Evolutionary conservation across 768 basidiomycete genomes (phyloP).

Genomic region (Boletus vermiculosoides): DNA sequence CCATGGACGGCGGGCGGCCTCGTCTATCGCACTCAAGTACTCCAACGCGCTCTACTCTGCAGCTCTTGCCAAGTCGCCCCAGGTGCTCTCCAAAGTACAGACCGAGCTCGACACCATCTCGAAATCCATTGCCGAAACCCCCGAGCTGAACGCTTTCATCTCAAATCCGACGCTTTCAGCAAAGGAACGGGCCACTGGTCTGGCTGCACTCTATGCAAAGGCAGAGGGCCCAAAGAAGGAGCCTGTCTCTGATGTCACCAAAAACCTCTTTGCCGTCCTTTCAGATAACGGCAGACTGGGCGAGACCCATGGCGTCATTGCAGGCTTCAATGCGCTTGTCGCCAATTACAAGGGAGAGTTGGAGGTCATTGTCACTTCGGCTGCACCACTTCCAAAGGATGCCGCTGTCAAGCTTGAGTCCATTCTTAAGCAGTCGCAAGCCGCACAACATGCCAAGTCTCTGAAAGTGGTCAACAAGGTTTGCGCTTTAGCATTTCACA

Average conservation of each 20-base stretch:
- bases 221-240: slow-evolving; percentile 74
- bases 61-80: slow-evolving; percentile 79
- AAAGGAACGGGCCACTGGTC: slow-evolving; percentile 68
- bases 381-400: slow-evolving; percentile 75
- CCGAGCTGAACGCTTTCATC: slow-evolving; percentile 71
- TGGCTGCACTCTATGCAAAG: slow-evolving; percentile 64
- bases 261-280: slow-evolving; percentile 87
- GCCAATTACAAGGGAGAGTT: slow-evolving; percentile 90
- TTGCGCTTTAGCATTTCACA: slow-evolving; percentile 18
- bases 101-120: slow-evolving; percentile 74
- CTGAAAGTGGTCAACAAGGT: slow-evolving; percentile 93
- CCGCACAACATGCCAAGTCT: slow-evolving; percentile 82
- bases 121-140: slow-evolving; percentile 61
- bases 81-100: slow-evolving; percentile 82
- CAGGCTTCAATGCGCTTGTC: slow-evolving; percentile 89
- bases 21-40: slow-evolving; percentile 78
- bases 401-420: slow-evolving; percentile 76
- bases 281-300: slow-evolving; percentile 90
- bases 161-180: slow-evolving; percentile 88
- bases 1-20: slow-evolving; percentile 64
- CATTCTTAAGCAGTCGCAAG: slow-evolving; percentile 80
- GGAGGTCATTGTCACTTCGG: slow-evolving; percentile 89
- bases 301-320: slow-evolving; percentile 83
- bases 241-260: slow-evolving; percentile 79
- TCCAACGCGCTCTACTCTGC: slow-evolving; percentile 81